Base-by-base conservation (phyloP, 345 rosid genomes). In the Viola odorata region DNA sequence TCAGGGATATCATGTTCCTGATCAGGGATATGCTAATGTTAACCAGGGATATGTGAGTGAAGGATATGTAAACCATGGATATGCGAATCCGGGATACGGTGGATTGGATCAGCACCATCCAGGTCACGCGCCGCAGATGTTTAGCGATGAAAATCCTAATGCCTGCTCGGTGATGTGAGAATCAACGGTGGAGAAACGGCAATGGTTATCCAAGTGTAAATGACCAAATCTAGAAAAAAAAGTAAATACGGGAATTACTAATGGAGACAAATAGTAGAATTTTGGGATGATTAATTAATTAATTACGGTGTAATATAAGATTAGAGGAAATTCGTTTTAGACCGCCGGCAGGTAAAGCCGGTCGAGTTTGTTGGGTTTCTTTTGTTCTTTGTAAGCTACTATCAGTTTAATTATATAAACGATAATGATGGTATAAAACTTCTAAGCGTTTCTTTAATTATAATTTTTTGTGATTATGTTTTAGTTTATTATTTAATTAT, bases 141-240 rank as follows among this genome's bases (percentile, higher is more conserved):
- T 91, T 60, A 88, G 96, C 49, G 98, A 91, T 58, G 98, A 91
- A 82, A 88, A 91, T 74, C 98, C 96, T 5, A 86, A 91, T 51
- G 85, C 86, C 0, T 91, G 98, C 57, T 82, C 85, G 44, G 53
- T 91, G 8, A 88, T 91, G 91, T 88, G 74, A 90, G 12, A 11
- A 38, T 0, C 37, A 36, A 47, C 0, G 0, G 2, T 3, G 14
- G 53, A 42, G 62, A 60, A 32, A 4, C 51, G 57, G 40, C 32
- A 23, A 23, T 23, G 32, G 2, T 23, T 23, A 23, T 23, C 32
- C 32, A 14, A 13, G 4, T 60, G 53, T 17, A 38, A 55, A 65
- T 50, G 49, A 23, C 17, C 3, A 5, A 0, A 67, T 47, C 4
- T 51, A 63, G 55, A 63, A 45, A 44, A 44, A 58, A 62, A n/a